Evolutionary conservation across 1,284 basidiomycete species (phyloP).

Genomic region (Pseudozyma hubeiensis): DNA sequence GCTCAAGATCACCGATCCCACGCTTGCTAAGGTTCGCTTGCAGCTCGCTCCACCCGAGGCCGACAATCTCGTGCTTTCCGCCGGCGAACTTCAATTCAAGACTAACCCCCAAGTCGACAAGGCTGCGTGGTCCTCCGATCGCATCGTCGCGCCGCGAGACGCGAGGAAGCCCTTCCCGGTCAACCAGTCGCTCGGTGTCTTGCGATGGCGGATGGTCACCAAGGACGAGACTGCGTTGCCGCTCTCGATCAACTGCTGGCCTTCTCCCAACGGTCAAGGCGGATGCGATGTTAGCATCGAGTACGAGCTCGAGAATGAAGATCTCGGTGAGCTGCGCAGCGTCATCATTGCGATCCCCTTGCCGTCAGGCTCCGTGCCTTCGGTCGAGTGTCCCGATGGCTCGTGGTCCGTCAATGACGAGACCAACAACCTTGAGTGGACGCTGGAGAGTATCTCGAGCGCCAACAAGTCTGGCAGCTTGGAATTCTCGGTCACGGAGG

Average conservation of each 20-base stretch:
- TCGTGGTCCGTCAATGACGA: constrained; percentile 84
- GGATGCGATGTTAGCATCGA: constrained; percentile 91
- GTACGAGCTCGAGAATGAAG: constrained; percentile 87
- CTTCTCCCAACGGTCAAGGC: constrained; percentile 83
- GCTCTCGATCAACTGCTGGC: constrained; percentile 95
- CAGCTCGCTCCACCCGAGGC: constrained; percentile 73
- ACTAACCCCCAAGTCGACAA: constrained; percentile 95
- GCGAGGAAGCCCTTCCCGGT: constrained; percentile 85
- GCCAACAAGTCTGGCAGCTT: constrained; percentile 72
- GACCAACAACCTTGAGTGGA: constrained; percentile 86
- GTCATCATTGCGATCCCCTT: constrained; percentile 90
- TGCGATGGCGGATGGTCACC: constrained; percentile 91
- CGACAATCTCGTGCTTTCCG: constrained; percentile 76
- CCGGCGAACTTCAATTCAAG: constrained; percentile 82
- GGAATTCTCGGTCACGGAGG: constrained; percentile 81
- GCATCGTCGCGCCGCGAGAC: constrained; percentile 86
- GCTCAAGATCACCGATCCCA: constrained; percentile 82
- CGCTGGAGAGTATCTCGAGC: constrained; percentile 75
- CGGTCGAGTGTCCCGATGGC: constrained; percentile 80
- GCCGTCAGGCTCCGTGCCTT: constrained; percentile 80
- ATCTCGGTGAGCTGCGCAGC: constrained; percentile 77
- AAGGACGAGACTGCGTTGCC: constrained; percentile 93
- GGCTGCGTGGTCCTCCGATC: constrained; percentile 76
- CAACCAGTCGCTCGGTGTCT: constrained; percentile 78
- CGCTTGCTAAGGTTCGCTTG: constrained; percentile 81